Percentiles rank a stretch among this genome's conserved stretches.
Conservation (phyloP, 208 protist genomes). For the Acanthamoeba castellanii region DNA sequence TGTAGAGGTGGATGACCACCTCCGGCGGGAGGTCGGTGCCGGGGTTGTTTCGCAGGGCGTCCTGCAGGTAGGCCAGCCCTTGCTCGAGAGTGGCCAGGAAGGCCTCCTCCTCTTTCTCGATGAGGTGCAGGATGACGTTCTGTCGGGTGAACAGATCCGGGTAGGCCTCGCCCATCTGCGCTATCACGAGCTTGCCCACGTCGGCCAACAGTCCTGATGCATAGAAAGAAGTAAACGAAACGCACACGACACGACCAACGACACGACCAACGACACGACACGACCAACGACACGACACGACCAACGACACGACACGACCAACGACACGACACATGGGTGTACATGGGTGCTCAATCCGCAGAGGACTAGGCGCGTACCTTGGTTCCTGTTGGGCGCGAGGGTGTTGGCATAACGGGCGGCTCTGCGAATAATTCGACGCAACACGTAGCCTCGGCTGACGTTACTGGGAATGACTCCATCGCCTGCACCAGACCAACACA, state of each 20-base stretch:
- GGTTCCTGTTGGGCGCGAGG: neutral
- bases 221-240: too few relatives aligned
- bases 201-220: slow-evolving; percentile 3
- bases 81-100: slow-evolving; percentile 50
- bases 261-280: neutral
- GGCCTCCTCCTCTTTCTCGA: slow-evolving; percentile 54
- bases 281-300: too few relatives aligned
- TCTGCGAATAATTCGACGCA: slow-evolving; percentile 86
- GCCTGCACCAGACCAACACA: neutral
- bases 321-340: neutral
- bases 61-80: slow-evolving; percentile 14
- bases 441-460: slow-evolving; percentile 87
- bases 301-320: neutral
- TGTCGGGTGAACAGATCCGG: neutral
- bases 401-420: slow-evolving; percentile 73
- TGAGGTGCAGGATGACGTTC: slow-evolving; percentile 10
- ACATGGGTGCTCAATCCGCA: neutral
- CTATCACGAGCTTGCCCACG: neutral
- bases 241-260: neutral
- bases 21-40: neutral
- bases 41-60: neutral
- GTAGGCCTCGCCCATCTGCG: slow-evolving; percentile 34
- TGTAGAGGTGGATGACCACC: slow-evolving; percentile 63
- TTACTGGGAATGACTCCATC: slow-evolving; percentile 83
- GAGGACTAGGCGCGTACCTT: neutral